Evolutionary conservation across 2,329 filamentous ascomycete genomes (phyloP), one percentile per base, ranked within the genome.

Genomic region (Chrysosporium queenslandicum): DNA sequence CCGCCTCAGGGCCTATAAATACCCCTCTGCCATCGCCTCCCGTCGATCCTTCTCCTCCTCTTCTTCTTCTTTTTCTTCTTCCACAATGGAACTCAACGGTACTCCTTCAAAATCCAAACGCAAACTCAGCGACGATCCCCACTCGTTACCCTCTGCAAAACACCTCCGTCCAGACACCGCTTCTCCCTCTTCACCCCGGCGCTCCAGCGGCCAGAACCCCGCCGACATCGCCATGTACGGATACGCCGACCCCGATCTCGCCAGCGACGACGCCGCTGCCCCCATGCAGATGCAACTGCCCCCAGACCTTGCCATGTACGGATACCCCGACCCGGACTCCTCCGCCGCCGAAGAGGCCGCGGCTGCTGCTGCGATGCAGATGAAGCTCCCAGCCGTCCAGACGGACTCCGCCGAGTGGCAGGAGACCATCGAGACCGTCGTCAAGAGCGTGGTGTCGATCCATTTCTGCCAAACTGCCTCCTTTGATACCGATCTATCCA

Each of bases 391-490:
- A 29, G 46, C 23, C 46, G 52, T 29, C 37, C 51, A 55, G 34
- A 54, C 55, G 20, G 85, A 88, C 61, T 86, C 84, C 2, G 82
- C 82, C 21, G 90, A 94, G 72, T 98, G 92, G 92, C 91, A 97
- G 70, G 86, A 83, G 47, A 96, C 90, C 0, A 94, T 97, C 55
- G 90, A 96, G 69, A 85, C 82, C 56, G 92, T 98, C 2, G 90
- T 98, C 50, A 83, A 85, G 66, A 95, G 90, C 61, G 92, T 97
- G 16, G 92, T 98, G 46, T 95, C 91, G n/a, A 97, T 98, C 63
- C 86, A 94, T 60, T 98, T 98, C 74, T 97, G 91, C 68, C 89
- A 96, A 76, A 96, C 92, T 0, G 94, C 87, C 68, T 90, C 91
- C 21, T 98, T 98, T 68, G 92, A 98, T 68, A 97, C 92, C n/a